Base-by-base conservation (phyloP, 2,329 filamentous ascomycete species). In the Hymenotorrendiella dingleyae region DNA sequence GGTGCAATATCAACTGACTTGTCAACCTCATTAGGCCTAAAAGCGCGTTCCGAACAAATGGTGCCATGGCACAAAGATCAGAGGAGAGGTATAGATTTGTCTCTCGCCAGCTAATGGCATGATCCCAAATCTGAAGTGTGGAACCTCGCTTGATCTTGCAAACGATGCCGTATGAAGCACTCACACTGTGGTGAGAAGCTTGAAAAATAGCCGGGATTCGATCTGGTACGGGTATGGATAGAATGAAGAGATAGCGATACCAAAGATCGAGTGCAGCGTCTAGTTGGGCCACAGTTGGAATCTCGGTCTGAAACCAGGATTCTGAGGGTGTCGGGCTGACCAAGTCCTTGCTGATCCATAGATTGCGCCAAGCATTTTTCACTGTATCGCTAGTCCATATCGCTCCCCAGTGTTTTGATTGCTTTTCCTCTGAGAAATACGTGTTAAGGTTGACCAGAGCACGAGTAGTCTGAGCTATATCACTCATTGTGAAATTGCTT, bases 71-170 rank as follows among this genome's bases (percentile, higher is more conserved):
- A 58, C 19, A 60, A 23, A 43, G 35, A 16, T 53, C 58, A 4
- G 58, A 60, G 8, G 58, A 60, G 1, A 61, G 43, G 35, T 55
- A 58, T 4, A 58, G 46, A 47, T 50, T 59, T 6, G 48, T 54
- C 42, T 80, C 76, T 47, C 76, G 66, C 76, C 76, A 80, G 33
- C 71, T 73, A 48, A 81, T 80, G 14, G 73, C 74, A 55, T 81
- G 77, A 50, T 81, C 77, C 77, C 77, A 81, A 44, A 81, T 77
- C 49, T 78, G 74, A 23, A 80, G 67, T 0, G 73, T 78, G 44
- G 74, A 76, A 43, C 72, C 71, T 20, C 74, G 68, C 60, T 77
- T 77, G 50, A 80, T 65, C 60, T 80, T 80, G 59, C 76, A 77
- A 8, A 80, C 70, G 45, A 80, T 73, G 24, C 77, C 77, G 45